These are phyloP conservation scores for Daldinia loculata DNA, from an alignment of 495 filamentous ascomycete species.

Conservation along the genomic window DNA sequence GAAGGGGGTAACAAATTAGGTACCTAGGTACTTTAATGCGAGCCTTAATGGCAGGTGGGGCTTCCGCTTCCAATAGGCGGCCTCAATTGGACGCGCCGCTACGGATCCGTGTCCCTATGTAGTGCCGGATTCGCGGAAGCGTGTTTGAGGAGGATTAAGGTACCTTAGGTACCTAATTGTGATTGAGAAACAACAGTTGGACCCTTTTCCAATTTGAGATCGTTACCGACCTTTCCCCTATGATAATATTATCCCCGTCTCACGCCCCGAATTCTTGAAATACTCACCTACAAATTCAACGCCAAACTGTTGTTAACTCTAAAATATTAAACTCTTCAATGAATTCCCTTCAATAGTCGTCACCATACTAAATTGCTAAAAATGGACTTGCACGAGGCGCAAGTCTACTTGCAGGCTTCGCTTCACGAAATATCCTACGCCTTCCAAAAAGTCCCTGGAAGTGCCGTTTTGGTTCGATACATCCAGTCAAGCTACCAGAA, in stretches of 20 bases:
- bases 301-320: constrained; percentile 14
- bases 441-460: constrained; percentile 92
- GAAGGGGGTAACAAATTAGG: too few species aligned
- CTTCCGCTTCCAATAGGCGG: too few species aligned
- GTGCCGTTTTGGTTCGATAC: constrained; percentile 92
- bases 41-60: too few species aligned
- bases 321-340: constrained; percentile 11
- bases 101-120: too few species aligned
- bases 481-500: constrained; percentile 97
- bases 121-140: background rate
- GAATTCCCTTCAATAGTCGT: constrained; percentile 10
- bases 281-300: constrained; percentile 12
- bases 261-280: constrained; percentile 8
- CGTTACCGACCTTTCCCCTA: constrained; percentile 23
- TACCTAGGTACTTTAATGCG: too few species aligned
- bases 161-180: background rate
- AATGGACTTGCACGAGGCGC: constrained; percentile 87
- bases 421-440: constrained; percentile 70
- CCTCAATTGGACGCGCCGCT: too few species aligned
- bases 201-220: constrained; percentile 29
- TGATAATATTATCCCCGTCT: constrained; percentile 21
- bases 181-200: background rate
- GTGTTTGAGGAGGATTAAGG: background rate
- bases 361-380: constrained; percentile 23
- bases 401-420: constrained; percentile 71